Conservation (phyloP, 345 rosid species). For the Durio zibethinus region DNA sequence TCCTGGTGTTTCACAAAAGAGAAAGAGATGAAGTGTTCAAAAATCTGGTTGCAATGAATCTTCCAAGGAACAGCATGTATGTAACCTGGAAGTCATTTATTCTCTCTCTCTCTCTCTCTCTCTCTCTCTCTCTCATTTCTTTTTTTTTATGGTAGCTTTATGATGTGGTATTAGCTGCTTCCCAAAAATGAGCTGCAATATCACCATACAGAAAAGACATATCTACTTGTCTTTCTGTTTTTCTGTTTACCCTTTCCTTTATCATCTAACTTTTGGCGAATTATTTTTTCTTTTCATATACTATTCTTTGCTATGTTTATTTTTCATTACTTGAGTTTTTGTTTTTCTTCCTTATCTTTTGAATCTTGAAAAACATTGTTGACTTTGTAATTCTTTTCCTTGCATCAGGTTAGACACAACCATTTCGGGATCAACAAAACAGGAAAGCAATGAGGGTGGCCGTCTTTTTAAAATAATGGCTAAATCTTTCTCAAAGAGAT, state of each 20-base stretch:
- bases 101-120: neutral
- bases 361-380: slow-evolving; percentile 21
- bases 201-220: neutral
- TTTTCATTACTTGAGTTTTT: neutral
- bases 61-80: slow-evolving; percentile 94
- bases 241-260: neutral
- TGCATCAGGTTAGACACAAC: slow-evolving; percentile 87
- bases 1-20: slow-evolving; percentile 92
- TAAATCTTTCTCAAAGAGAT: slow-evolving; percentile 95
- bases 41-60: slow-evolving; percentile 92
- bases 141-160: neutral
- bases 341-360: slow-evolving; percentile 17
- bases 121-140: too few species aligned
- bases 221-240: neutral
- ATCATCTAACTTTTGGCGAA: neutral
- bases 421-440: slow-evolving; percentile 89
- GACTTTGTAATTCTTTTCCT: slow-evolving; percentile 16
- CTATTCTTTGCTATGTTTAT: neutral
- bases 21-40: slow-evolving; percentile 99
- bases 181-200: neutral
- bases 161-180: neutral
- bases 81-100: slow-evolving; percentile 24
- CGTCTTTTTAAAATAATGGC: slow-evolving; percentile 91
- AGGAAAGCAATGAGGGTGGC: slow-evolving; percentile 87
- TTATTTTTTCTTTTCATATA: neutral